Conservation (phyloP, 31 red algal genomes). For the Bonnemaisonia californica region DNA sequence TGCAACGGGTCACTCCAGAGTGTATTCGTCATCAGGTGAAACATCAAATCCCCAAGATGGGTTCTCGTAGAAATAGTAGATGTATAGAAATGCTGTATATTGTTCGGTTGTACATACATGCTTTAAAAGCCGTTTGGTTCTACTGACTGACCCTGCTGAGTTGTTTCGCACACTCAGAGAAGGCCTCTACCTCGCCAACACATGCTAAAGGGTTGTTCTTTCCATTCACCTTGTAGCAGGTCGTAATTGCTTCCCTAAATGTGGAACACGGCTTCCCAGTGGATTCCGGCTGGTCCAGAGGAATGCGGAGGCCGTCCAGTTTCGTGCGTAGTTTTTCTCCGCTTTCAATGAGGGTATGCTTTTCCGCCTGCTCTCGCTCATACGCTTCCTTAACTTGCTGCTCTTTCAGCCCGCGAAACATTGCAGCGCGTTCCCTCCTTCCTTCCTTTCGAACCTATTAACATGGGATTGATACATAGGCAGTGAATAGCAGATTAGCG, state of each 20-base stretch:
- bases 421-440: slow-evolving; percentile 28
- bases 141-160: slow-evolving; percentile 56
- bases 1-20: not conserved
- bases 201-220: slow-evolving; percentile 59
- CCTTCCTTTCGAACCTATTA: slow-evolving; percentile 62
- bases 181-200: slow-evolving; percentile 62
- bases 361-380: slow-evolving; percentile 49
- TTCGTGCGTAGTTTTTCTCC: slow-evolving; percentile 28
- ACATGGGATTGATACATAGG: not conserved
- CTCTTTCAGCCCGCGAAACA: slow-evolving; percentile 59
- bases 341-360: slow-evolving; percentile 16
- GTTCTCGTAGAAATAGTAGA: slow-evolving; percentile 28
- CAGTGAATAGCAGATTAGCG: too few relatives aligned
- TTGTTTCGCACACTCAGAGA: slow-evolving; percentile 78
- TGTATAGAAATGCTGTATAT: slow-evolving; percentile 17
- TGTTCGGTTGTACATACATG: slow-evolving; percentile 33
- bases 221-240: slow-evolving; percentile 50
- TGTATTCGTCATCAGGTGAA: not conserved
- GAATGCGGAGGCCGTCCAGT: slow-evolving; percentile 43
- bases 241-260: slow-evolving; percentile 46
- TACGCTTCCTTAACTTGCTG: slow-evolving; percentile 40
- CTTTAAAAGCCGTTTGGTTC: not conserved
- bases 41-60: not conserved
- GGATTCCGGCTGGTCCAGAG: not conserved
- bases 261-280: slow-evolving; percentile 43